phyloP scores from a whole-genome alignment of 805 yeast species.

The Phaffomyces opuntiae region DNA sequence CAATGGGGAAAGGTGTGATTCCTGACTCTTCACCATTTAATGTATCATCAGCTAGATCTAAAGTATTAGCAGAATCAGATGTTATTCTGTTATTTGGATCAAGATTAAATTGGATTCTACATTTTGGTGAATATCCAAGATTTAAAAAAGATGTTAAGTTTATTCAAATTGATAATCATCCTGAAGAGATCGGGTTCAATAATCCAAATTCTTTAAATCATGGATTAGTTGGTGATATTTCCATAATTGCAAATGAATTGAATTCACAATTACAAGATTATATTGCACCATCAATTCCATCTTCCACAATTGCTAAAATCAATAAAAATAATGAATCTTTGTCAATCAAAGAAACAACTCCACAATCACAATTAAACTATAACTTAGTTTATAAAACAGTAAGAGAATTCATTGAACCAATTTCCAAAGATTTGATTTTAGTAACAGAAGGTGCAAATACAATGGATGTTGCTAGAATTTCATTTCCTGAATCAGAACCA shows the following conservation, averaged over 20 bases:
- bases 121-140: conserved; percentile 54
- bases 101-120: conserved; percentile 67
- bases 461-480: conserved; percentile 62
- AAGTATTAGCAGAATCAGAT: conserved; percentile 51
- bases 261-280: conserved; percentile 19
- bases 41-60: conserved; percentile 57
- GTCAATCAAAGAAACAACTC: conserved; percentile 25
- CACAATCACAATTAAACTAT: conserved; percentile 32
- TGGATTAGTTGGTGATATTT: conserved; percentile 53
- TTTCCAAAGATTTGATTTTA: conserved; percentile 31
- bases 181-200: conserved; percentile 47
- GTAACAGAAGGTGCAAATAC: conserved; percentile 74
- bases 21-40: conserved; percentile 42
- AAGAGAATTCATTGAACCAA: conserved; percentile 30
- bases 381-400: conserved; percentile 46
- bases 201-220: conserved; percentile 26
- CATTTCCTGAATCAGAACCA: conserved; percentile 48
- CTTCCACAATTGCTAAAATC: conserved; percentile 23
- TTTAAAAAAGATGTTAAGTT: conserved; percentile 39
- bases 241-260: conserved; percentile 33
- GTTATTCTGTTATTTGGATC: conserved; percentile 58
- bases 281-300: conserved; percentile 27
- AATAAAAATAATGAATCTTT: conserved; percentile 27
- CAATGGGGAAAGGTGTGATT: conserved; percentile 73
- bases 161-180: conserved; percentile 48